Conservation (phyloP, 495 filamentous ascomycete genomes). For the Parachaetomium inaequale region DNA sequence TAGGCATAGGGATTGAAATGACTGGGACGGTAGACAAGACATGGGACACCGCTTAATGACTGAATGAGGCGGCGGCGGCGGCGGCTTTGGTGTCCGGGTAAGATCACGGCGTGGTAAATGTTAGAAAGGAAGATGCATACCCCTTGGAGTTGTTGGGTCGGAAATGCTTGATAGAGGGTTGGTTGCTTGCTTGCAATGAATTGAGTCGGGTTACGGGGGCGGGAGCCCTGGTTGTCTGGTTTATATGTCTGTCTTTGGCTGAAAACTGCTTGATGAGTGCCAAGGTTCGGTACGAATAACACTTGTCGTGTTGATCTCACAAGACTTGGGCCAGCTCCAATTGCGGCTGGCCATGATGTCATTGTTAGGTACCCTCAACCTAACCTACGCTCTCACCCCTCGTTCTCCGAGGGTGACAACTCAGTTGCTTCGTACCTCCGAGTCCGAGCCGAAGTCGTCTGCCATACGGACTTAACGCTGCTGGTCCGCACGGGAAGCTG, state of each 20-base stretch:
- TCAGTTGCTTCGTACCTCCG: neutral
- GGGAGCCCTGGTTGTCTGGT: neutral
- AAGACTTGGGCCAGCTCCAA: too few relatives aligned
- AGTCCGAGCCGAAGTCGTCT: neutral
- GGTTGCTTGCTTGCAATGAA: neutral
- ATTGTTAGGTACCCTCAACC: too few relatives aligned
- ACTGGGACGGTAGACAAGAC: neutral
- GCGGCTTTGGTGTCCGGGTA: neutral
- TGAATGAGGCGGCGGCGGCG: neutral
- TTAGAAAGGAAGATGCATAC: slow-evolving; percentile 14
- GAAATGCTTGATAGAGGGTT: neutral
- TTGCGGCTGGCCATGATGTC: neutral
- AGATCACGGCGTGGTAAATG: neutral
- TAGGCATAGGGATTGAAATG: slow-evolving; percentile 20
- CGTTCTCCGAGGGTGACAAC: neutral
- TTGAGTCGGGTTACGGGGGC: neutral
- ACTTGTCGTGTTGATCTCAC: too few relatives aligned
- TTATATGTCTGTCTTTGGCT: too few relatives aligned
- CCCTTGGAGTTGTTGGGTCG: slow-evolving; percentile 9
- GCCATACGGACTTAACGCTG: neutral
- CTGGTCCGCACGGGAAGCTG: neutral
- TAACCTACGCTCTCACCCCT: neutral
- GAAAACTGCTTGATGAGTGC: too few relatives aligned
- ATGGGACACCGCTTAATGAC: slow-evolving; percentile 8
- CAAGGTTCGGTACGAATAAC: too few relatives aligned